These are phyloP conservation scores for Acmispon strigosus DNA, from an alignment of 306 rosid species.

Conservation along the genomic window DNA sequence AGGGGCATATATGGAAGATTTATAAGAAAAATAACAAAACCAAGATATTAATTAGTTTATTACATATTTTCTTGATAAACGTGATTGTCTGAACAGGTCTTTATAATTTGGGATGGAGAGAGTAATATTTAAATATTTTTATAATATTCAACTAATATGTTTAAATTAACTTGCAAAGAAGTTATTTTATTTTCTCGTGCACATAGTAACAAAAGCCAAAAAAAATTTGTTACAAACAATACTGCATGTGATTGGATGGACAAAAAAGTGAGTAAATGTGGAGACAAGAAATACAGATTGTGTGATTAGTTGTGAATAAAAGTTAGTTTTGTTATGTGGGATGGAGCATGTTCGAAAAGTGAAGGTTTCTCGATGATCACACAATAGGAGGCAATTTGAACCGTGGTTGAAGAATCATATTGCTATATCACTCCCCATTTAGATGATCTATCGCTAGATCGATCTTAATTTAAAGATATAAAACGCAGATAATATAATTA, in stretches of 20 bases:
- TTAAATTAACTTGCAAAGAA: no score
- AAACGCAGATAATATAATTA: background rate
- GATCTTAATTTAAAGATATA: background rate
- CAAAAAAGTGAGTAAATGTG: background rate
- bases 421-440: background rate
- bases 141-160: no score
- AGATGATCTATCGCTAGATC: background rate
- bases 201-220: no score
- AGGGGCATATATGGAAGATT: no score
- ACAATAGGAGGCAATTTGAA: slow-evolving; percentile 14
- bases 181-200: no score
- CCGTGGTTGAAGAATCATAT: background rate
- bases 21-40: no score
- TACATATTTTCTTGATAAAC: no score
- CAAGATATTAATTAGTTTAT: no score
- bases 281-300: background rate
- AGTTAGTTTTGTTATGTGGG: slow-evolving; percentile 15
- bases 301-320: background rate
- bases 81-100: no score
- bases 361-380: background rate
- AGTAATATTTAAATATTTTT: no score
- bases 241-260: background rate
- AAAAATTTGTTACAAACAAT: background rate
- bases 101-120: no score
- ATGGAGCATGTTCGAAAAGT: slow-evolving; percentile 4